phyloP scores from a whole-genome alignment of 768 basidiomycete genomes.

The Agaricus sinodeliciosus region DNA sequence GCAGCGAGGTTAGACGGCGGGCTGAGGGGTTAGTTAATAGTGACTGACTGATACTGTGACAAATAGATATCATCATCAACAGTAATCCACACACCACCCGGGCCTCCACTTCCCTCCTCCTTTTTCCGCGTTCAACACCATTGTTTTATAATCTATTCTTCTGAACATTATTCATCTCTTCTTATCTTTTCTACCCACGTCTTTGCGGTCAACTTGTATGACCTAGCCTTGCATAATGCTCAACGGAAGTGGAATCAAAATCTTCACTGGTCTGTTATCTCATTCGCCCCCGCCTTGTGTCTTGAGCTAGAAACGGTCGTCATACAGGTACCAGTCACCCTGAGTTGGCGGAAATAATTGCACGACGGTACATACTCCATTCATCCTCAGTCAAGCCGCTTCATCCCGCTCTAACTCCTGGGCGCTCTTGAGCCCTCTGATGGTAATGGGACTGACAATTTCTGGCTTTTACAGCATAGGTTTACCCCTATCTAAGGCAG shows the following conservation, averaged over 20 bases:
- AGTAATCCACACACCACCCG: neutral
- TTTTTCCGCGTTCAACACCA: neutral
- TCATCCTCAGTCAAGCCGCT: too few species aligned
- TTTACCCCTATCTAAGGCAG: constrained; percentile 79
- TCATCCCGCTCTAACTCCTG: neutral
- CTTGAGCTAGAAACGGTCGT: constrained; percentile 1
- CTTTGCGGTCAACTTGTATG: neutral
- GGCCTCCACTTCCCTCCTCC: too few species aligned
- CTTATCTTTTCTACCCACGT: too few species aligned
- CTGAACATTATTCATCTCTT: constrained; percentile 7
- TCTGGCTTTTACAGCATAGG: constrained; percentile 60
- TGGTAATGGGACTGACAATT: constrained; percentile 4
- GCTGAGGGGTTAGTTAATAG: neutral
- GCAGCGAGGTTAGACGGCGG: neutral
- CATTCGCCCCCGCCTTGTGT: constrained; percentile 3
- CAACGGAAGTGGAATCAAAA: constrained; percentile 51
- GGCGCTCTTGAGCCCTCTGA: constrained; percentile 4
- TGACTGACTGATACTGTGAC: constrained; percentile 12
- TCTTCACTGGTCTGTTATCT: constrained; percentile 41
- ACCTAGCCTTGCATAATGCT: constrained; percentile 29
- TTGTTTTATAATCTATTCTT: constrained; percentile 3
- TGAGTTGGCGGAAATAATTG: constrained; percentile 89
- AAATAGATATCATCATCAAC: constrained; percentile 8
- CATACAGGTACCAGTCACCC: constrained; percentile 96
- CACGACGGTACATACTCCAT: constrained; percentile 58